Base-by-base conservation (phyloP, 78 protist species). In the Cavenderia fasciculata region DNA sequence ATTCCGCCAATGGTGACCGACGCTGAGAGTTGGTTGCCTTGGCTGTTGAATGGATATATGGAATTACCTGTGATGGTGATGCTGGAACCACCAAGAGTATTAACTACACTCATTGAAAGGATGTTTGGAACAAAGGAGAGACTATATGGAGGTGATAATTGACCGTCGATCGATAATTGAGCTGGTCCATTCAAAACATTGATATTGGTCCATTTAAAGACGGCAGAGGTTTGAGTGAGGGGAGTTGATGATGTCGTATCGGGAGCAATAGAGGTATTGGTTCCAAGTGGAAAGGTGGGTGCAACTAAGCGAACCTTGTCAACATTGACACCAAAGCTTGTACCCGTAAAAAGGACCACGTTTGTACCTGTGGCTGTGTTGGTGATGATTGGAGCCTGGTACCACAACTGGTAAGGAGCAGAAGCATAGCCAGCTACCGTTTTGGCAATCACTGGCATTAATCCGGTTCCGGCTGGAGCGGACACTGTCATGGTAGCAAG, bases 391-490 rank as follows among this genome's bases (percentile, higher is more conserved):
- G 72, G 72, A 19, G 72, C 38, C 2, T 19, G 12, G 38, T 63
- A 63, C 21, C 21, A 2, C 5, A 63, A n/a, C 1, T 2, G 2
- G 12, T 19, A 36, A 21, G 14, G 51, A 63, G 18, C 72, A 2
- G 25, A 27, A 2, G 6, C 43, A 11, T n/a, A n/a, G n/a, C 21
- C 47, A 40, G 11, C 72, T 6, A 63, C 38, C 18, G 72, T 36
- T 7, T 38, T 16, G 18, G 14, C 47, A 2, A 38, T 7, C 5
- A 5, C n/a, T 2, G 6, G 25, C 18, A 8, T 36, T 16, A 1
- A 4, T 40, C 72, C 72, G 38, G 51, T 36, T 36, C 72, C 72
- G 5, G 72, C 14, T 33, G 43, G 72, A 4, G 54, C 72, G n/a
- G n/a, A n/a, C n/a, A n/a, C 4, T 2, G 2, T 38, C 72, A 63